Evolutionary conservation across 495 filamentous ascomycete species (phyloP), one percentile per base, ranked within the genome.

Genomic region (Neurospora sp.): DNA sequence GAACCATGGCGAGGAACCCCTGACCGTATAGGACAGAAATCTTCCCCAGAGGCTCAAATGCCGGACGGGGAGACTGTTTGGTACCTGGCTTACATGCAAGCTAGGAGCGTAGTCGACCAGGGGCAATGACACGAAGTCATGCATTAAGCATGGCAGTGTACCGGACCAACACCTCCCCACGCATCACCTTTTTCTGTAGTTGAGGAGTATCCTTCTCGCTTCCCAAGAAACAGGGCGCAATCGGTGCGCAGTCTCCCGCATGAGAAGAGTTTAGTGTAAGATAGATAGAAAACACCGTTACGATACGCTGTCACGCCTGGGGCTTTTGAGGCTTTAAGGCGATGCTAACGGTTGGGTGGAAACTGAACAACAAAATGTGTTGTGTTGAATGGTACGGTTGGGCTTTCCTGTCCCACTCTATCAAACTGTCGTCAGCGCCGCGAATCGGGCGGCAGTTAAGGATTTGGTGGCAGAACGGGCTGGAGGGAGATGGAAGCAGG

Each of bases 41-140:
- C 53, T 37, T 65, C 14, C 47, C 53, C 27, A 65, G 53, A 31
- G 53, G 53, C 53, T 31, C 12, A 18, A 35, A 35, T 65, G 53
- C 53, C 53, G 14, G 53, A 35, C 53, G 14, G 53, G 10, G 27
- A 59, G 20, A 65, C 53, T 65, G 10, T 59, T 59, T 59, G 27
- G 27, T 65, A 35, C 53, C 53, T 61, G 53, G 53, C 53, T 61
- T 61, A 61, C 53, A 59, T 59, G 47, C 47, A 59, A 59, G 47
- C 47, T 27, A 59, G 20, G 47, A 59, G 45, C 45, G 20, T 27
- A 20, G 53, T 61, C 76, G 80, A 83, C 77, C 76, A 77, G 81
- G 78, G 77, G 76, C 75, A 73, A 75, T 74, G 79, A 81, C 81
- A 84, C 82, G 81, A 83, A 81, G 78, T 78, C 81, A 80, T 84